phyloP scores from a whole-genome alignment of 1,284 basidiomycete genomes.

The Boletus hoseneyae region DNA sequence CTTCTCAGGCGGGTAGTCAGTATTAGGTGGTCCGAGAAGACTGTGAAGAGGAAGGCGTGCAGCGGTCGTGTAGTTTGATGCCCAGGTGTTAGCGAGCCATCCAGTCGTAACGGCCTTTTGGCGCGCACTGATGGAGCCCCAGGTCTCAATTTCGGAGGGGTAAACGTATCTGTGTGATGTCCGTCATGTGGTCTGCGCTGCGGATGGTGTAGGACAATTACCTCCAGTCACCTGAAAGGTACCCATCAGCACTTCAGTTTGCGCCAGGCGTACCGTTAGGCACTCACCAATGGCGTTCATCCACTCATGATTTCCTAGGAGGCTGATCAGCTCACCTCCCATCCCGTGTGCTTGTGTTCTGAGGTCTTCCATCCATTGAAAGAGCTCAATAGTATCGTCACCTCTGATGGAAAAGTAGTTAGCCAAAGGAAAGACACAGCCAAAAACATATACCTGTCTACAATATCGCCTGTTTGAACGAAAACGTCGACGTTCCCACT shows the following conservation, averaged over 20 bases:
- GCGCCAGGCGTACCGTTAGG: neutral
- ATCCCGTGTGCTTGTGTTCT: constrained; percentile 66
- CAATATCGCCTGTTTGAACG: constrained; percentile 93
- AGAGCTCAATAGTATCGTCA: constrained; percentile 82
- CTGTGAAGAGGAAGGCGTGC: constrained; percentile 78
- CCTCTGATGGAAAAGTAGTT: constrained; percentile 49
- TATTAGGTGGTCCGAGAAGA: constrained; percentile 64
- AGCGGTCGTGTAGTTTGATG: constrained; percentile 81
- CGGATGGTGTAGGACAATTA: constrained; percentile 31
- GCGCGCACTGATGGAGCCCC: constrained; percentile 67
- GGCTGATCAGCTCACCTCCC: constrained; percentile 73
- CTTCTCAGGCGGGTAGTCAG: constrained; percentile 57
- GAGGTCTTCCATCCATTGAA: constrained; percentile 76
- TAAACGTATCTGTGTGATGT: constrained; percentile 70
- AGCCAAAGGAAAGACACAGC: constrained; percentile 3
- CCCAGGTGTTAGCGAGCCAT: constrained; percentile 80
- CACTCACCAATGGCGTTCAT: constrained; percentile 82
- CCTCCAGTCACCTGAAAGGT: constrained; percentile 75
- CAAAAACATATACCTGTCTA: constrained; percentile 60
- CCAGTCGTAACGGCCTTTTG: constrained; percentile 73
- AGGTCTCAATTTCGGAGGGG: constrained; percentile 74
- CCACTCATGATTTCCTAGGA: constrained; percentile 89
- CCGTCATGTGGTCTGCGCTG: constrained; percentile 4
- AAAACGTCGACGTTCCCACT: constrained; percentile 75
- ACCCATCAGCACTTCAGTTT: constrained; percentile 1